Percentiles rank a stretch among this genome's conserved stretches.
Evolutionary conservation across 805 yeast species (phyloP).

Genomic region (Saccharomycopsis javanensis): DNA sequence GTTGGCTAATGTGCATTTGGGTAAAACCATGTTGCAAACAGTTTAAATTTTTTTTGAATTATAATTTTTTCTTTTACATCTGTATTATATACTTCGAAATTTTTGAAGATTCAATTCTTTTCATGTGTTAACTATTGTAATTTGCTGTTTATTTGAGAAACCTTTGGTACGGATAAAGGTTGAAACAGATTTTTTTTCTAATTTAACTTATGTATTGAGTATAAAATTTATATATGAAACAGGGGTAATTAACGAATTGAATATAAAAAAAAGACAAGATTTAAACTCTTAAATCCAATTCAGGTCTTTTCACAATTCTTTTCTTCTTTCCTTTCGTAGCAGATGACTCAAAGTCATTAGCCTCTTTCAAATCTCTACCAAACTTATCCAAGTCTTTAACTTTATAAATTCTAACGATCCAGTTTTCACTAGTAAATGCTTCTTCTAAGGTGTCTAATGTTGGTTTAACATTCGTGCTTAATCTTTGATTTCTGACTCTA

Average conservation of each 20-base stretch:
- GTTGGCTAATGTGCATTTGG: constrained; percentile 92
- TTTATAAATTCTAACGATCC: constrained; percentile 92
- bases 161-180: no score
- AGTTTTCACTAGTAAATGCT: constrained; percentile 90
- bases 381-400: constrained; percentile 80
- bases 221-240: background rate
- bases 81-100: background rate
- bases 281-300: constrained; percentile 36
- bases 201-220: background rate
- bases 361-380: constrained; percentile 67
- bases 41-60: no score
- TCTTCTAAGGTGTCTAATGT: constrained; percentile 77
- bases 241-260: background rate
- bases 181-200: background rate
- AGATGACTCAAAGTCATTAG: constrained; percentile 42
- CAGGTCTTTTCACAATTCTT: constrained; percentile 44
- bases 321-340: constrained; percentile 28
- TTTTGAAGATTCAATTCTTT: no score
- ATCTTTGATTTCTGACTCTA: constrained; percentile 79
- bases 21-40: constrained; percentile 99
- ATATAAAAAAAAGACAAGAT: background rate
- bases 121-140: no score
- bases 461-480: constrained; percentile 41
- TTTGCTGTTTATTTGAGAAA: no score
- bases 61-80: constrained; percentile 2